A percentile compares a stretch with the other conserved stretches of the same genome.
Evolutionary conservation across 2,329 filamentous ascomycete genomes (phyloP).

Genomic region (Periconia sp.): DNA sequence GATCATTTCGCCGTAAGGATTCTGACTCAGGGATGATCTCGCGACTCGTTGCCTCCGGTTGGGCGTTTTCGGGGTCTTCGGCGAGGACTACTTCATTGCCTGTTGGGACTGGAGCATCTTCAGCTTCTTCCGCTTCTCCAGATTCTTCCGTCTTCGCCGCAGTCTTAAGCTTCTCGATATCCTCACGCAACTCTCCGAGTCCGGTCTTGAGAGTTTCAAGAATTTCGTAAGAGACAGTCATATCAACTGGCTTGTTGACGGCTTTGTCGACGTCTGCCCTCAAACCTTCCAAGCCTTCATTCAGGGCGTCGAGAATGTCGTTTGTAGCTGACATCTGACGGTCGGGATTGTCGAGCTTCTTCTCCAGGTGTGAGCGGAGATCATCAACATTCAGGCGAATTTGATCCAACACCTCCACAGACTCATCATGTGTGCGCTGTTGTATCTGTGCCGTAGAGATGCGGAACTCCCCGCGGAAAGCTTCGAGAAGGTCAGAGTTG

Average conservation of each 20-base stretch:
- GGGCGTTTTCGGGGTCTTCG: slow-evolving; percentile 46
- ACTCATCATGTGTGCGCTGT: slow-evolving; percentile 45
- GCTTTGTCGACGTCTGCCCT: slow-evolving; percentile 74
- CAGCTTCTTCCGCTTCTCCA: slow-evolving; percentile 50
- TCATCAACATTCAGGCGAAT: slow-evolving; percentile 54
- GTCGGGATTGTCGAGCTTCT: slow-evolving; percentile 57
- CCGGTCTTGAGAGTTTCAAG: slow-evolving; percentile 85
- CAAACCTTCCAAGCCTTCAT: slow-evolving; percentile 73
- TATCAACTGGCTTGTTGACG: slow-evolving; percentile 75
- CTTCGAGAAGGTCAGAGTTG: slow-evolving; percentile 55
- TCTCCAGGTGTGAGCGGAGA: slow-evolving; percentile 51
- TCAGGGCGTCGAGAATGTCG: slow-evolving; percentile 63
- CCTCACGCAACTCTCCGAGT: slow-evolving; percentile 71
- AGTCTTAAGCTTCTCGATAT: slow-evolving; percentile 78
- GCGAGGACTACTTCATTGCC: slow-evolving; percentile 55
- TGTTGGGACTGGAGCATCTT: slow-evolving; percentile 42
- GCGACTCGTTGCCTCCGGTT: slow-evolving; percentile 43
- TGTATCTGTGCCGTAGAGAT: slow-evolving; percentile 45
- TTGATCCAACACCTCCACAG: slow-evolving; percentile 53
- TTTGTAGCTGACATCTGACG: slow-evolving; percentile 56
- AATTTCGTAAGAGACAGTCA: slow-evolving; percentile 86
- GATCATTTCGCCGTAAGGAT: slow-evolving; percentile 67
- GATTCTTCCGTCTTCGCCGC: slow-evolving; percentile 43
- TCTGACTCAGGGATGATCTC: slow-evolving; percentile 17
- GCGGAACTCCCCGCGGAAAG: slow-evolving; percentile 53